Evolutionary conservation across 345 rosid genomes (phyloP), one percentile per base, ranked within the genome.

Genomic region (Hibiscus tridactylites): DNA sequence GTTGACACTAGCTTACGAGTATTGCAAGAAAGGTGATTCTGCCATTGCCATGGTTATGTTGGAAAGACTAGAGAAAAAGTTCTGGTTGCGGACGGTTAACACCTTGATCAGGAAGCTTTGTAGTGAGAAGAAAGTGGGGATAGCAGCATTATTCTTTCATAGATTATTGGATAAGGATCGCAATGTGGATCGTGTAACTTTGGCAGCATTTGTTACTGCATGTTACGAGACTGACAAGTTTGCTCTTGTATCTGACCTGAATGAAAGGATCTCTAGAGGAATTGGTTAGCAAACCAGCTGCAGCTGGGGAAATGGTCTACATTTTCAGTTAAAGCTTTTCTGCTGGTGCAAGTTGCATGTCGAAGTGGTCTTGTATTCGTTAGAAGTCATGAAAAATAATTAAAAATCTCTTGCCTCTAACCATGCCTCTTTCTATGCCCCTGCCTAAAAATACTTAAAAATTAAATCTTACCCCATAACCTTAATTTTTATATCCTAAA

Each of bases 71-170:
- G 98, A 93, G n/a, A 84, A 79, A 68, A 93, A 80, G 54, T 84
- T 87, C 13, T 91, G 96, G 98, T 76, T 87, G 72, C 87, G 93
- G 35, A 93, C 91, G 2, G 96, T 82, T 44, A 88, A 77, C 61
- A 88, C 97, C 31, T 79, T 91, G 68, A 81, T 93, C 75, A 85
- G 97, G 79, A 91, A 90, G 81, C 91, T 90, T 73, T 93, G 94
- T 78, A 81, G 89, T 61, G 97, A 90, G 85, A 88, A 83, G 78
- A 91, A 84, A 79, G 91, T 90, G 6, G 98, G 98, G 39, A 79
- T 87, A 46, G 96, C 95, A 3, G 88, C 90, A 61, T 74, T 93
- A 79, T 91, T 93, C 82, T 87, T 86, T 73, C 88, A 85, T 72
- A 90, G 87, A 71, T 68, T 91, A 68, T 59, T 83, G 73, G 90